phyloP scores from a whole-genome alignment of 2,329 filamentous ascomycete species.

The Colletotrichum karsti region DNA sequence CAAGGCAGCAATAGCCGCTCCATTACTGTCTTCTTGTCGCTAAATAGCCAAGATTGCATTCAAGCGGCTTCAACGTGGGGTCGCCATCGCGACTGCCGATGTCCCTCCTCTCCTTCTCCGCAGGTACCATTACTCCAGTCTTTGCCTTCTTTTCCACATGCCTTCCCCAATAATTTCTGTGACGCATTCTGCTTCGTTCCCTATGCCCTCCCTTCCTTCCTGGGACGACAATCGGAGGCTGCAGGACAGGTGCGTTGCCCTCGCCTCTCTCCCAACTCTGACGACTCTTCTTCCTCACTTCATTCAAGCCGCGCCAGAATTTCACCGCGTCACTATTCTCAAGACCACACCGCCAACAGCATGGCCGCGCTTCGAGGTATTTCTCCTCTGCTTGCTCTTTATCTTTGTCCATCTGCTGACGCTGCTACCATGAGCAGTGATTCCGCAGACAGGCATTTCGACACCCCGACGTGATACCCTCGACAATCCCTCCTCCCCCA shows the following conservation, averaged over 20 bases:
- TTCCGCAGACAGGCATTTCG: neutral
- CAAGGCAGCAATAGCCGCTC: neutral
- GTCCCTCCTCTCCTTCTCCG: neutral
- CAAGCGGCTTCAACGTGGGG: neutral
- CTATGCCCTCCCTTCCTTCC: neutral
- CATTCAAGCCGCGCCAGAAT: neutral
- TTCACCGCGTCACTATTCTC: neutral
- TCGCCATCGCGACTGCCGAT: neutral
- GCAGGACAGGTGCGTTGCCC: neutral
- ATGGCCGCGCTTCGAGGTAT: neutral
- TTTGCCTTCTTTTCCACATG: neutral
- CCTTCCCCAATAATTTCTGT: neutral
- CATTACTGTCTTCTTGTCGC: neutral
- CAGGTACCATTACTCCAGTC: neutral
- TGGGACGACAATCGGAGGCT: neutral
- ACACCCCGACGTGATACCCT: neutral
- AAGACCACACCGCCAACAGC: neutral
- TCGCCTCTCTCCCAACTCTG: neutral
- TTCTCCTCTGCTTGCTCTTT: neutral
- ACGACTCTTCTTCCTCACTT: neutral
- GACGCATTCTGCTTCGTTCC: neutral
- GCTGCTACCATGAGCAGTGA: neutral
- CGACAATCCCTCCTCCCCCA: neutral
- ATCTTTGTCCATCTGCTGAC: neutral
- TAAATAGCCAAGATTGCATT: neutral